A percentile compares a stretch with the other conserved stretches of the same genome.
Evolutionary conservation across 2,329 filamentous ascomycete species (phyloP).

Genomic region (Passalora sequoiae): DNA sequence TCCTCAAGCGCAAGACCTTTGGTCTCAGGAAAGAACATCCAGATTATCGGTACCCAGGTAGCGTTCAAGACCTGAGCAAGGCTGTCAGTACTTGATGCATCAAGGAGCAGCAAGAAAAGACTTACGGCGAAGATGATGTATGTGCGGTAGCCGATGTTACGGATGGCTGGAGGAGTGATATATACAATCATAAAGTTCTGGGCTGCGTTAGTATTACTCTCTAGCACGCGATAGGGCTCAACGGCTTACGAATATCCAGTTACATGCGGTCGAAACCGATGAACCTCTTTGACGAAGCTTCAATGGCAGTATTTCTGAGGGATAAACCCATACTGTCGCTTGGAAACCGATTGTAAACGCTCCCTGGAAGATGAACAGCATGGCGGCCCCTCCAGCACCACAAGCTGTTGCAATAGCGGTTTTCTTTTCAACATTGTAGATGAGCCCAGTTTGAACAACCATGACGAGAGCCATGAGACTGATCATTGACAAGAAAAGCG

Average conservation of each 20-base stretch:
- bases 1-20: constrained; percentile 56
- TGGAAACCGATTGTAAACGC: constrained; percentile 57
- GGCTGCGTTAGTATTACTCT: neutral
- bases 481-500: constrained; percentile 32
- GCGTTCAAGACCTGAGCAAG: constrained; percentile 18
- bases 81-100: neutral
- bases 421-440: constrained; percentile 33
- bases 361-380: constrained; percentile 60
- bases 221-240: too few relatives aligned
- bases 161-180: constrained; percentile 58
- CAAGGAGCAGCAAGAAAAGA: neutral
- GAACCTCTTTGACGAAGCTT: constrained; percentile 29
- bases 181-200: constrained; percentile 61
- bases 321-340: constrained; percentile 59
- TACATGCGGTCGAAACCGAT: constrained; percentile 31
- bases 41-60: constrained; percentile 47
- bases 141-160: constrained; percentile 51
- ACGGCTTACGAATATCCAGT: constrained; percentile 28
- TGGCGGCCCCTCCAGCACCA: constrained; percentile 40
- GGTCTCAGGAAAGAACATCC: constrained; percentile 59
- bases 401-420: constrained; percentile 25
- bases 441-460: constrained; percentile 51
- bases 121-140: constrained; percentile 43
- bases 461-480: constrained; percentile 56
- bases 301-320: constrained; percentile 54